Conservation (phyloP, 345 rosid genomes). For the Salix arbutifolia region DNA sequence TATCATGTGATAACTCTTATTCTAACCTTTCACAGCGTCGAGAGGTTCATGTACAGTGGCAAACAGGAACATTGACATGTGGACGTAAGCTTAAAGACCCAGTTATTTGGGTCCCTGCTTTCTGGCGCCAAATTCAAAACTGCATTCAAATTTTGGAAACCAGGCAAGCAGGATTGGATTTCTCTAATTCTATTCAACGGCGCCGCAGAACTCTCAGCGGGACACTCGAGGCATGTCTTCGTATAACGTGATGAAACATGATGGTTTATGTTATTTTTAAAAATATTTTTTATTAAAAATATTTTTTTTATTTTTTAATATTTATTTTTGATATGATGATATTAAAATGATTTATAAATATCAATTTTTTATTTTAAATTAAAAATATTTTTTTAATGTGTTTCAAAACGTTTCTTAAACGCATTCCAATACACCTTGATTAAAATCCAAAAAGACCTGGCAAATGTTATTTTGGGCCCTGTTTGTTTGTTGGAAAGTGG, state of each 20-base stretch:
- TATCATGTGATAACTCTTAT: not conserved
- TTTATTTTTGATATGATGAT: no score
- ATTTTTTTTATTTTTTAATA: no score
- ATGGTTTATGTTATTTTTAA: no score
- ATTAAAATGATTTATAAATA: no score
- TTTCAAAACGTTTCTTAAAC: no score
- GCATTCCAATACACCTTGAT: not conserved
- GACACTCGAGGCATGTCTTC: constrained; percentile 44
- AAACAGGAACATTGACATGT: constrained; percentile 25
- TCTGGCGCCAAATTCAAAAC: constrained; percentile 49
- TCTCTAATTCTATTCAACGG: constrained; percentile 22
- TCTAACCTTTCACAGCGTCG: constrained; percentile 28
- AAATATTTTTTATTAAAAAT: no score
- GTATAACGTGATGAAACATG: constrained; percentile 24
- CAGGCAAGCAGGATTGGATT: not conserved
- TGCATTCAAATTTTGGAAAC: not conserved
- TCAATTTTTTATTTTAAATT: no score
- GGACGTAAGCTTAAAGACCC: constrained; percentile 36
- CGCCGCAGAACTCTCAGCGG: constrained; percentile 40
- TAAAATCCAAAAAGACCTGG: not conserved
- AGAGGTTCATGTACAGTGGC: constrained; percentile 22
- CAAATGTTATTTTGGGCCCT: no score
- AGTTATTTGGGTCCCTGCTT: constrained; percentile 11
- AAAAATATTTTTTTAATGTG: no score
- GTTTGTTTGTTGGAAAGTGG: no score